A percentile compares a stretch with the other conserved stretches of the same genome.
These are phyloP conservation scores for Zygnema circumcarinatum DNA, from an alignment of 139 green algal genomes.

Conservation along the genomic window DNA sequence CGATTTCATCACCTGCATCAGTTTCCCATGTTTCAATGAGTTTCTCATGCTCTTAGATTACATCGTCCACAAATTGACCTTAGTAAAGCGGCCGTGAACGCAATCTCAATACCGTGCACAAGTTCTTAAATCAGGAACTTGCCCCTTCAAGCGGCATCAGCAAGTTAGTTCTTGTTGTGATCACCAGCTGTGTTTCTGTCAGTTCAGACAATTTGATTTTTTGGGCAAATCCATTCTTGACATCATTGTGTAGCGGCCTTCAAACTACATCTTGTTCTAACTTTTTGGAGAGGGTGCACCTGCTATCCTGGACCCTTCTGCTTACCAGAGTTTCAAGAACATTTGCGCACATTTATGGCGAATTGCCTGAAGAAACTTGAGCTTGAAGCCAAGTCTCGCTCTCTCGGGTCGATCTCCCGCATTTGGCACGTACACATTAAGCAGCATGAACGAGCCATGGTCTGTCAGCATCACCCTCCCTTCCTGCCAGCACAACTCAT, in stretches of 20 bases:
- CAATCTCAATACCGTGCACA: too few species aligned
- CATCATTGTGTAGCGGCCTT: conserved; percentile 28
- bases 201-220: too few species aligned
- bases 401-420: conserved; percentile 21
- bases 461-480: conserved; percentile 61
- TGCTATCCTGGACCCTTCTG: not conserved
- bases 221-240: too few species aligned
- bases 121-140: too few species aligned
- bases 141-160: too few species aligned
- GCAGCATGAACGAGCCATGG: conserved; percentile 60
- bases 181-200: too few species aligned
- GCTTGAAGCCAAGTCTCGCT: conserved; percentile 50
- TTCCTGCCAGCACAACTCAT: conserved; percentile 56
- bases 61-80: too few species aligned
- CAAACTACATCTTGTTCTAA: conserved; percentile 11
- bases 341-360: conserved; percentile 38
- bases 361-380: conserved; percentile 59
- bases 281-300: not conserved
- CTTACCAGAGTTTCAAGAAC: not conserved
- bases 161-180: too few species aligned
- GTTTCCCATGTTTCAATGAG: too few species aligned
- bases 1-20: conserved; percentile 47
- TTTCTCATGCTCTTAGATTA: too few species aligned
- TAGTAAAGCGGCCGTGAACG: too few species aligned
- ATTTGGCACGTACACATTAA: conserved; percentile 66